Percentiles rank a stretch among this genome's conserved stretches.
phyloP scores from a whole-genome alignment of 306 rosid species.

The Fragaria nilgerrensis region DNA sequence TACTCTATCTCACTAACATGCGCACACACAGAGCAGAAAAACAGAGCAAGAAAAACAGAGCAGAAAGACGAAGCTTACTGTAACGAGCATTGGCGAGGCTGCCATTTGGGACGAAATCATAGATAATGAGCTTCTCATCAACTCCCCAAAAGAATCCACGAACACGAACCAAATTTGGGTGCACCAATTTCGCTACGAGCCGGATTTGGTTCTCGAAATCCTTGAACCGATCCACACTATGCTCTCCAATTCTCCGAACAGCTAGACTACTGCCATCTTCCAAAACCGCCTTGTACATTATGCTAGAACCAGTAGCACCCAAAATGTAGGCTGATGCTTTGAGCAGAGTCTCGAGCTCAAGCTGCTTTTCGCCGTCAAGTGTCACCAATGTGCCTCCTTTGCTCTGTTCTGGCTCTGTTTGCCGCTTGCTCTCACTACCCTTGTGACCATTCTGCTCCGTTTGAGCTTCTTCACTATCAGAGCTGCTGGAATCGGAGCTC shows the following conservation, averaged over 20 bases:
- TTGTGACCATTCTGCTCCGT: conserved; percentile 14
- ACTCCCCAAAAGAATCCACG: conserved; percentile 91
- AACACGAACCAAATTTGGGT: conserved; percentile 78
- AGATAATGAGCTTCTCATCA: conserved; percentile 88
- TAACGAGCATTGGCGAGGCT: conserved; percentile 92
- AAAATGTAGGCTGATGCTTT: conserved; percentile 86
- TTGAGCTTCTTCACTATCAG: conserved; percentile 28
- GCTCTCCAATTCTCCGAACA: conserved; percentile 88
- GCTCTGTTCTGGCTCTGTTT: conserved; percentile 25
- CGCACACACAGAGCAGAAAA: background rate
- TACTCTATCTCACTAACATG: conserved; percentile 12
- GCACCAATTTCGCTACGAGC: conserved; percentile 71
- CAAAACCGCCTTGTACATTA: conserved; percentile 89
- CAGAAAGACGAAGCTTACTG: conserved; percentile 49
- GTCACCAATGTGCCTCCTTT: conserved; percentile 72
- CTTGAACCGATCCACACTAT: conserved; percentile 70
- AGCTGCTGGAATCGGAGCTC: conserved; percentile 26
- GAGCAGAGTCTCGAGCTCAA: conserved; percentile 73
- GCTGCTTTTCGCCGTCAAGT: conserved; percentile 72
- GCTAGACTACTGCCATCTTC: conserved; percentile 83
- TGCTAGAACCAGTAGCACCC: conserved; percentile 95
- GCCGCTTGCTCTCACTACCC: conserved; percentile 30
- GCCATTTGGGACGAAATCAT: conserved; percentile 90
- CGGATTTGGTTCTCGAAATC: conserved; percentile 81
- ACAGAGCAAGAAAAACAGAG: background rate